Percentiles rank a stretch among this genome's conserved stretches.
Evolutionary conservation across 164 flowering plant genomes (phyloP).

Genomic region (Vitis riparia): DNA sequence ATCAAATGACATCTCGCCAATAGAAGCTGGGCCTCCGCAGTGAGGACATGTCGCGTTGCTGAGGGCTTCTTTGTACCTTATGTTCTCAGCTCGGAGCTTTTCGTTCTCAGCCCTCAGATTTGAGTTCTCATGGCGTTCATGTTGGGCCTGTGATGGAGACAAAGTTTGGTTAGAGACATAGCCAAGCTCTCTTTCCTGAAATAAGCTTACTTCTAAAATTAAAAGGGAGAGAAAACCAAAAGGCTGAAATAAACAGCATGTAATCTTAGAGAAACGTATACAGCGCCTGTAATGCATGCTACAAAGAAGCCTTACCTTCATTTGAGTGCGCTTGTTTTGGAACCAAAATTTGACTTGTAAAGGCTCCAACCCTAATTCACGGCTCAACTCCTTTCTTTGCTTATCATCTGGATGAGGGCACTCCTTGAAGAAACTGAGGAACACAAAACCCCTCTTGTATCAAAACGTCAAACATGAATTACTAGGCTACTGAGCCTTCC

Average conservation of each 20-base stretch:
- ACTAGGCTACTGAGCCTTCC: too few species aligned
- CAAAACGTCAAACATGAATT: background rate
- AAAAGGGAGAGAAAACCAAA: too few species aligned
- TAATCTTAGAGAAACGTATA: too few species aligned
- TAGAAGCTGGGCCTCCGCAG: conserved; percentile 86
- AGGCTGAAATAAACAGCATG: too few species aligned
- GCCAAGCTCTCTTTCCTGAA: background rate
- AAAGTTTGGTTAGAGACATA: background rate
- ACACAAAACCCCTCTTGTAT: background rate
- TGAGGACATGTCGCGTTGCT: conserved; percentile 72
- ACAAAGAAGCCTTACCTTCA: conserved; percentile 57
- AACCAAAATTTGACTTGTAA: conserved; percentile 95
- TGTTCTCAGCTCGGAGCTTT: conserved; percentile 80
- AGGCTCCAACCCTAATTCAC: conserved; percentile 76
- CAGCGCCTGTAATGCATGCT: too few species aligned
- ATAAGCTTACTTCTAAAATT: background rate
- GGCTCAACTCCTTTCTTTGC: conserved; percentile 87
- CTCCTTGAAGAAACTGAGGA: conserved; percentile 74
- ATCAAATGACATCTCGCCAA: conserved; percentile 93
- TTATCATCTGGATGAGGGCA: conserved; percentile 96
- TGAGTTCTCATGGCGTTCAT: conserved; percentile 77
- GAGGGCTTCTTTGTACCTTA: conserved; percentile 77
- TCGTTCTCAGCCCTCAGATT: conserved; percentile 75
- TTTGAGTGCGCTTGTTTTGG: conserved; percentile 94
- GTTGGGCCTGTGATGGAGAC: conserved; percentile 59